Base-by-base conservation (phyloP, 169 alveolate species). In the Theileria sp. region DNA sequence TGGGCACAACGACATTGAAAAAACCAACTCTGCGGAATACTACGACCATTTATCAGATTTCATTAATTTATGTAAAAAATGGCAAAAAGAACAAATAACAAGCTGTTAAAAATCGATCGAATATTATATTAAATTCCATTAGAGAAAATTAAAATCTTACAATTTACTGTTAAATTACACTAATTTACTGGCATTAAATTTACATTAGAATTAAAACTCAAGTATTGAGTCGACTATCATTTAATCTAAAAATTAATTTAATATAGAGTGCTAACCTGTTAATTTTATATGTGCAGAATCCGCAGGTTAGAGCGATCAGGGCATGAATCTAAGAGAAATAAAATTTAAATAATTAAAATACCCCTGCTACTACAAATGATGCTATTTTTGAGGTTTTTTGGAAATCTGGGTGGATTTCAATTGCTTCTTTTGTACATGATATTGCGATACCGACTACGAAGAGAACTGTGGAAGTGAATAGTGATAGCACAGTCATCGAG, bases 1-100 rank as follows among this genome's bases (percentile, higher is more conserved):
- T 6, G 88, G 82, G 30, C 94, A 90, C 86, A 87, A 90, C 82
- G 86, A 90, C 76, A 87, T 90, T 30, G 93, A 87, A 68, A 62
- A 79, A 69, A 77, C 44, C 67, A 68, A 75, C 70, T 51, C 85
- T 68, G 82, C 85, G 44, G 60, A 79, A 10, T 91, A 87, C 76
- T 51, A 78, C 67, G 89, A 87, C 60, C 74, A 72, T 10, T 66
- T 88, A 62, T 82, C 78, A 7, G 75, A 86, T 26, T 87, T 92
- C 9, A 72, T 80, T 51, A 51, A 76, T 56, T 23, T 84, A 28
- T 79, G 91, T 75, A 58, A 25, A 61, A 75, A 77, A 5, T 81
- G 77, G 86, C 61, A 17, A 71, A 25, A 44, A 62, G 51, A 34
- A 56, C 28, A 58, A 4, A 13, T 56, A 15, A 13, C 28, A 50